Base-by-base conservation (phyloP, 208 protist species). In the Blastocrithidia nonstop region DNA sequence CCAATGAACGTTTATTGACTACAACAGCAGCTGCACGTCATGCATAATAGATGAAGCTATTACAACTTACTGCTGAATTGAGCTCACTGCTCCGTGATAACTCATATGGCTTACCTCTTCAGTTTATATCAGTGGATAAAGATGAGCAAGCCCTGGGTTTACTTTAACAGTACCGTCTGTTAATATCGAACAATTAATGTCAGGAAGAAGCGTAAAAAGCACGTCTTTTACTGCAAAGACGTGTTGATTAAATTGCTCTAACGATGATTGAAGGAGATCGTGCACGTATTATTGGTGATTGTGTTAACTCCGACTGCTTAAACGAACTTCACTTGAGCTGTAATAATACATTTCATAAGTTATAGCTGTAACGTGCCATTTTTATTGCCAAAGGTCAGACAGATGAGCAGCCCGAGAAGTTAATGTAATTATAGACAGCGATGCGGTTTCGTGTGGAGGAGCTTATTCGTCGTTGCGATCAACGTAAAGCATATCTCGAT, bases 181-280 rank as follows among this genome's bases (percentile, higher is more conserved):
- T 23, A 26, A 31, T 4, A 35, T 11, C 13, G 33, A n/a, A 35
- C 29, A n/a, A n/a, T n/a, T 11, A n/a, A 11, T n/a, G 29, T n/a
- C 29, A 76, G 25, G 45, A 32, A n/a, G 45, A 45, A 2, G 39
- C 74, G 50, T 66, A 74, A 54, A 8, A 29, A 29, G 53, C 66
- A 25, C 70, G 63, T 2, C 38, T 49, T 6, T 48, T 39, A 19
- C 61, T 89, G 32, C 73, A 79, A 45, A 64, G 69, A 22, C 72
- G 75, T 23, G 72, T 69, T 5, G 42, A 48, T 9, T 60, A 78
- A 42, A 54, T 89, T 15, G 80, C 80, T 15, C 59, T 56, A 20
- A 56, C 57, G 45, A 69, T 79, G 49, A 77, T 67, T 39, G 57
- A 64, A 40, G 59, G 59, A 16, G 71, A 68, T 17, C 64, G 69